A percentile compares a stretch with the other conserved stretches of the same genome.
phyloP scores from a whole-genome alignment of 2,329 filamentous ascomycete species.

The Ophiostoma pallidulum region DNA sequence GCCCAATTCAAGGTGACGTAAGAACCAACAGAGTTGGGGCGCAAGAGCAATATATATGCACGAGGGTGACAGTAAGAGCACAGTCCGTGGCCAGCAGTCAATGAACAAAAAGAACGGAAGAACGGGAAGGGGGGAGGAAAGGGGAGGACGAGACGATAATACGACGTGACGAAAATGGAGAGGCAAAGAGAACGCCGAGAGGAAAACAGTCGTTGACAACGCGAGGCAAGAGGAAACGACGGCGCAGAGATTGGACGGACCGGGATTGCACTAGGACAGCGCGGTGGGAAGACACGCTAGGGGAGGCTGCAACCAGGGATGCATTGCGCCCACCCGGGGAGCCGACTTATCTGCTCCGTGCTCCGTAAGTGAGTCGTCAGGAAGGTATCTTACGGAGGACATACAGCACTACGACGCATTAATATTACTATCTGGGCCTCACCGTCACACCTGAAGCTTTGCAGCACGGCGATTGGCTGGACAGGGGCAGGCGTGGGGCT shows the following conservation, averaged over 20 bases:
- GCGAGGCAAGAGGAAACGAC: neutral
- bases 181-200: neutral
- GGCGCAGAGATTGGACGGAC: slow-evolving; percentile 3
- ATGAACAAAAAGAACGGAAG: neutral
- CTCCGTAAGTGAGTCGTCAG: too few relatives aligned
- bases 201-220: neutral
- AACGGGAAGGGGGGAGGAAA: neutral
- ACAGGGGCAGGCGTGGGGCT: too few relatives aligned
- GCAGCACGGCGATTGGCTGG: neutral
- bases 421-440: neutral
- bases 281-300: neutral
- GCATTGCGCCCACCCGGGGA: neutral
- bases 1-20: neutral
- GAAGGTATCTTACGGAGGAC: too few relatives aligned
- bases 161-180: neutral
- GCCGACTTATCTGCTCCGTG: neutral
- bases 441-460: neutral
- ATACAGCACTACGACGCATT: too few relatives aligned
- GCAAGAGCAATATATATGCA: too few relatives aligned
- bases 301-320: neutral
- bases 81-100: too few relatives aligned
- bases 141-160: neutral
- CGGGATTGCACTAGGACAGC: neutral
- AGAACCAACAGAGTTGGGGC: neutral
- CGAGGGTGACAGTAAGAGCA: too few relatives aligned